Evolutionary conservation across 2,329 filamentous ascomycete genomes (phyloP).

Genomic region (Didymella arachidicola): DNA sequence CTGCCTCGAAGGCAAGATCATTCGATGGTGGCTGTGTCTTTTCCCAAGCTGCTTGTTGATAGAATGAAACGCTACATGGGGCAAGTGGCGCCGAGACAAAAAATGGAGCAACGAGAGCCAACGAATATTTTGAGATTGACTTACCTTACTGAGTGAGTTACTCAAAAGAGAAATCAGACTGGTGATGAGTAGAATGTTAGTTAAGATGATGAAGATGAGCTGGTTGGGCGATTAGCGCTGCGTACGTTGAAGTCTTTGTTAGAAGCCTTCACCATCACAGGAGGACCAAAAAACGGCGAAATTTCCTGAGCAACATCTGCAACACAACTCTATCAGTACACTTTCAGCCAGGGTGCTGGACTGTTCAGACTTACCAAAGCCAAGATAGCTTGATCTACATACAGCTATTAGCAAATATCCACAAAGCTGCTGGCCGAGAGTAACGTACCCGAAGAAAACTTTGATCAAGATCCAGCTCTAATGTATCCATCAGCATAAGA

Average conservation of each 20-base stretch:
- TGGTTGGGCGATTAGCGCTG: slow-evolving; percentile 42
- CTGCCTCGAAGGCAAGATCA: slow-evolving; percentile 18
- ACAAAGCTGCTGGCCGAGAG: slow-evolving; percentile 6
- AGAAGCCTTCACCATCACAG: slow-evolving; percentile 56
- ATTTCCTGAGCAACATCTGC: slow-evolving; percentile 58
- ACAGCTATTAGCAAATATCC: slow-evolving; percentile 1
- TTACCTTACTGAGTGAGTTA: slow-evolving; percentile 72
- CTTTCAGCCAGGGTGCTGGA: not conserved
- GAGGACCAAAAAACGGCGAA: slow-evolving; percentile 61
- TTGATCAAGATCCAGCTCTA: slow-evolving; percentile 75
- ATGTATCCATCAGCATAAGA: slow-evolving; percentile 21
- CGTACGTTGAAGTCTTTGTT: slow-evolving; percentile 16
- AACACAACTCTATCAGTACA: slow-evolving; percentile 33
- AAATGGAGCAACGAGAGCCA: slow-evolving; percentile 28
- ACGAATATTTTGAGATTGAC: slow-evolving; percentile 29
- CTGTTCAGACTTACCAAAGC: slow-evolving; percentile 65
- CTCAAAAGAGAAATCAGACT: slow-evolving; percentile 80
- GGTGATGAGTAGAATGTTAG: slow-evolving; percentile 80
- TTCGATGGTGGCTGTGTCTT: slow-evolving; percentile 32
- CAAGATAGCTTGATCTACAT: slow-evolving; percentile 69
- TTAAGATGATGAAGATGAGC: slow-evolving; percentile 78
- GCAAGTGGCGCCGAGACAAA: slow-evolving; percentile 10
- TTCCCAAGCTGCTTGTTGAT: slow-evolving; percentile 23
- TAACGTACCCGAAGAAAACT: slow-evolving; percentile 74
- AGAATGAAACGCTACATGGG: slow-evolving; percentile 28